Conservation (phyloP, 768 basidiomycete genomes). For the Lactifluus volemus region DNA sequence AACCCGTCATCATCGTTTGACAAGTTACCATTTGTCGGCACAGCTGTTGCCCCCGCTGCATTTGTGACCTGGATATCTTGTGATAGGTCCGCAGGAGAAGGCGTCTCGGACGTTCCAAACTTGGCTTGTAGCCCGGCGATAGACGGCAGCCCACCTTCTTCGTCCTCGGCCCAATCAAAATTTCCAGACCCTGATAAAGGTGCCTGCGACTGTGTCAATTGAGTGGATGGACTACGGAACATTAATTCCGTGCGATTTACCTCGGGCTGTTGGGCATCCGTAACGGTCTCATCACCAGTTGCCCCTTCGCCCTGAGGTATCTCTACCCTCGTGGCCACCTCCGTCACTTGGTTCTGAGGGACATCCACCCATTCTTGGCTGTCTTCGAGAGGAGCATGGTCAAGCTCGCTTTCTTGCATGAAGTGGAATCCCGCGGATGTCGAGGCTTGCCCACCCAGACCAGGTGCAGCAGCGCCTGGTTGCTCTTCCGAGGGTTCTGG, state of each 20-base stretch:
- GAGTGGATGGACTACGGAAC: neutral
- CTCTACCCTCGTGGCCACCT: constrained; percentile 2
- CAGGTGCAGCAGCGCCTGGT: constrained; percentile 17
- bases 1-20: constrained; percentile 57
- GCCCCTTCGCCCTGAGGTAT: constrained; percentile 3
- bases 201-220: constrained; percentile 6
- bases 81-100: constrained; percentile 29
- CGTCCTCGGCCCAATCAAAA: constrained; percentile 79
- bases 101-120: constrained; percentile 55
- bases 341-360: constrained; percentile 3
- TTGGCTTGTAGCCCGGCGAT: constrained; percentile 68
- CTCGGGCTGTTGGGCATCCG: constrained; percentile 5
- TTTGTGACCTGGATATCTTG: constrained; percentile 23
- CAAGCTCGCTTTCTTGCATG: constrained; percentile 76
- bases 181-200: constrained; percentile 24
- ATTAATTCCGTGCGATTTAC: neutral
- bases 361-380: constrained; percentile 19
- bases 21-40: constrained; percentile 23
- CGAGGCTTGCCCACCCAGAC: constrained; percentile 35
- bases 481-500: constrained; percentile 4
- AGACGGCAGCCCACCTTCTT: constrained; percentile 70
- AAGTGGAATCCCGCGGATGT: constrained; percentile 52
- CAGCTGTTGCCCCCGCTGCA: constrained; percentile 19
- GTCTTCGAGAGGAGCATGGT: constrained; percentile 28
- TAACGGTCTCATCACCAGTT: neutral